phyloP scores from a whole-genome alignment of 2,329 filamentous ascomycete genomes.

The Metarhizium brunneum region DNA sequence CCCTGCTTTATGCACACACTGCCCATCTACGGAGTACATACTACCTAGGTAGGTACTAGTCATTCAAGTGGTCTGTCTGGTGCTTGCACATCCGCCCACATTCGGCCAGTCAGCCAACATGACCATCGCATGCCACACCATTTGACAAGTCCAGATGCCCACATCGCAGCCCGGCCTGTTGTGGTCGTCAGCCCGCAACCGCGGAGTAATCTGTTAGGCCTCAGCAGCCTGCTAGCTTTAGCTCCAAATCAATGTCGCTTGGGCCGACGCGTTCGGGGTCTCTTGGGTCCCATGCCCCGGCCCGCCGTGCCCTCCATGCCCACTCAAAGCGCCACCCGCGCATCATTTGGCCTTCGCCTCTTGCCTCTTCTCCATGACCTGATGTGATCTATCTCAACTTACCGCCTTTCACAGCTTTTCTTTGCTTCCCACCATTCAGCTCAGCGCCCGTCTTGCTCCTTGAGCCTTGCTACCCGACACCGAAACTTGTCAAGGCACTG shows the following conservation, averaged over 20 bases:
- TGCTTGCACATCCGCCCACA: not conserved
- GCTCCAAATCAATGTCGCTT: too few species aligned
- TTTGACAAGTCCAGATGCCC: not conserved
- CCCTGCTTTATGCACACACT: too few species aligned
- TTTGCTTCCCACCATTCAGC: not conserved
- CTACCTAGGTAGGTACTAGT: too few species aligned
- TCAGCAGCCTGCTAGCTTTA: too few species aligned
- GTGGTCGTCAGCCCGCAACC: too few species aligned
- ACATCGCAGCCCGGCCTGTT: too few species aligned
- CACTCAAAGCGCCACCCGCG: constrained; percentile 1
- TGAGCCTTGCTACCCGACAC: not conserved
- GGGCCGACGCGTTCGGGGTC: not conserved
- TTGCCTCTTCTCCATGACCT: not conserved
- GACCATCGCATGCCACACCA: not conserved
- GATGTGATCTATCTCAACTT: not conserved
- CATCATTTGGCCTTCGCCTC: not conserved
- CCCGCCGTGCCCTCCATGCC: not conserved
- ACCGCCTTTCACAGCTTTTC: not conserved
- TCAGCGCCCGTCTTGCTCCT: not conserved
- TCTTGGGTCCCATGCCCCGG: not conserved
- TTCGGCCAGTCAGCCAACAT: not conserved
- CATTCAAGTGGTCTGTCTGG: too few species aligned
- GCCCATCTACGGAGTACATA: too few species aligned
- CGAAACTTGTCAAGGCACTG: not conserved
- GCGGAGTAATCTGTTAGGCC: too few species aligned